phyloP scores from a whole-genome alignment of 345 rosid genomes.

The Mangifera indica region DNA sequence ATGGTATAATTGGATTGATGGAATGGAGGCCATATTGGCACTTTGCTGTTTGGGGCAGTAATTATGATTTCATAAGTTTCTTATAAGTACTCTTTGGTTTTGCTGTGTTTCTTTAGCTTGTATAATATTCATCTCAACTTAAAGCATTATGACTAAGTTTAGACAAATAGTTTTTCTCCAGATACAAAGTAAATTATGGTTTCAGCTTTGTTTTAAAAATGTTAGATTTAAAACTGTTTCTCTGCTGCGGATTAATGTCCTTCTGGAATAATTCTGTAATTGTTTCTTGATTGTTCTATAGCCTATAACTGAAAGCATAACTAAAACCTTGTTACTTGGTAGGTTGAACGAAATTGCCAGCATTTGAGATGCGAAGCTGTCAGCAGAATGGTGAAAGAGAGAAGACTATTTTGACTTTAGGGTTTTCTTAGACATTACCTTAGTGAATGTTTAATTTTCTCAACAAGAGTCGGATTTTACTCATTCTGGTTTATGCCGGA shows the following conservation, averaged over 20 bases:
- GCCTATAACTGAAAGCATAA: neutral
- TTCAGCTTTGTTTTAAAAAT: neutral
- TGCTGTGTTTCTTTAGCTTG: neutral
- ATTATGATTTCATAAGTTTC: neutral
- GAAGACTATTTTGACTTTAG: neutral
- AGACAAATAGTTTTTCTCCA: neutral
- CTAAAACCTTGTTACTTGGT: neutral
- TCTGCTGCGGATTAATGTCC: neutral
- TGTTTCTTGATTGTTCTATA: neutral
- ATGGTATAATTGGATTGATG: too few species aligned
- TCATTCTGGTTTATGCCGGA: neutral
- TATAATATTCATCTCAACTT: neutral
- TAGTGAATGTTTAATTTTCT: neutral
- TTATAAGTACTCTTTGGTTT: neutral
- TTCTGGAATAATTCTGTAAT: neutral
- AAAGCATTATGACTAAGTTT: neutral
- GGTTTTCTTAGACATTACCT: neutral
- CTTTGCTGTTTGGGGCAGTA: too few species aligned
- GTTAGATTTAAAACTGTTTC: neutral
- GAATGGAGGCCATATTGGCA: neutral
- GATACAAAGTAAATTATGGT: neutral
- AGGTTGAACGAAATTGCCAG: neutral
- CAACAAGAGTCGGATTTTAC: neutral
- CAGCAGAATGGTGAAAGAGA: neutral
- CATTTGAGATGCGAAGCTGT: neutral